These are phyloP conservation scores for Blastocystis sp. DNA, from an alignment of 352 stramenopile genomes.

Conservation along the genomic window DNA sequence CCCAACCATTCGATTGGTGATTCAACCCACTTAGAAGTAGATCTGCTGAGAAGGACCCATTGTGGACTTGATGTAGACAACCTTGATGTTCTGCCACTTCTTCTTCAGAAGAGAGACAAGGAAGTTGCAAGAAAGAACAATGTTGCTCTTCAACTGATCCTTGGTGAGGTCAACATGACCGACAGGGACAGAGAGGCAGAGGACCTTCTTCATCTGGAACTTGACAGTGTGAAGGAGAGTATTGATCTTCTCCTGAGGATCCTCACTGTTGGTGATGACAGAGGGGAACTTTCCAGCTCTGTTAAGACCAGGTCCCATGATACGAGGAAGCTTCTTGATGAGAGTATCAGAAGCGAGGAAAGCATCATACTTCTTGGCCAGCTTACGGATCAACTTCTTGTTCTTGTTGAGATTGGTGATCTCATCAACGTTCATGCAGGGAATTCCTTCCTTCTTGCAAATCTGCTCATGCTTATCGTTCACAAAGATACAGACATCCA, in stretches of 20 bases:
- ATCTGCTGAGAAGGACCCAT: constrained; percentile 96
- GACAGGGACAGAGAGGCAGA: constrained; percentile 96
- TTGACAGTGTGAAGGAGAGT: constrained; percentile 96
- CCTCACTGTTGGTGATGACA: constrained; percentile 83
- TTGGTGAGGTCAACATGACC: constrained; percentile 86
- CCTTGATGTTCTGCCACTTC: constrained; percentile 99
- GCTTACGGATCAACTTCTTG: constrained; percentile 99
- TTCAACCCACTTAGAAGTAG: constrained; percentile 87
- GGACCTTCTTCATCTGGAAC: constrained; percentile 99
- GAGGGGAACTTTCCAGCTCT: constrained; percentile 97
- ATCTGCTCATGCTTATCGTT: constrained; percentile 96
- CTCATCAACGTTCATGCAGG: constrained; percentile 96
- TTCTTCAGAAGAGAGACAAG: constrained; percentile 97
- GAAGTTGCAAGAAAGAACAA: constrained; percentile 95
- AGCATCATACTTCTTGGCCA: constrained; percentile 99
- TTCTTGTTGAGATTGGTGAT: constrained; percentile 99
- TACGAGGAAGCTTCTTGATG: constrained; percentile 99
- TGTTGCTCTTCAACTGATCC: constrained; percentile 94
- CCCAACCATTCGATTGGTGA: neutral
- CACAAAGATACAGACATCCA: constrained; percentile 95
- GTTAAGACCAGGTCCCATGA: constrained; percentile 95
- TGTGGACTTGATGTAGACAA: constrained; percentile 97
- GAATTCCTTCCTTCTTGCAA: constrained; percentile 90
- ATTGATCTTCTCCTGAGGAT: constrained; percentile 89
- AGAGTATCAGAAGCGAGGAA: constrained; percentile 97